These are phyloP conservation scores for Candida fluviatilis DNA, from an alignment of 805 yeast species.

Conservation along the genomic window DNA sequence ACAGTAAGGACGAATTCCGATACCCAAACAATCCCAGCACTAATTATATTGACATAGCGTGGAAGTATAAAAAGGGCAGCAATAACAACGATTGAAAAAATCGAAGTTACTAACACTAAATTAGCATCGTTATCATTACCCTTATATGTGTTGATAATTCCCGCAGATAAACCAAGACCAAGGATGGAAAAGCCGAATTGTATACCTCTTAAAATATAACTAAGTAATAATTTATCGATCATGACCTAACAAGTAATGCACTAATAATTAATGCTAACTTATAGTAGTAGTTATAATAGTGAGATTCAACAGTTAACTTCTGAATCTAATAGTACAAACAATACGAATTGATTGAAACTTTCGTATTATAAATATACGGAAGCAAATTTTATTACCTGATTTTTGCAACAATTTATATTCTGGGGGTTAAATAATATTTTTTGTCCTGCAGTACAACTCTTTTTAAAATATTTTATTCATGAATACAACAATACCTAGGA, in stretches of 20 bases:
- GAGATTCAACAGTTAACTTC: too few species aligned
- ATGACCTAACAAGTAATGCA: neutral
- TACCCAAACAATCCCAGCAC: constrained; percentile 10
- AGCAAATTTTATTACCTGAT: too few species aligned
- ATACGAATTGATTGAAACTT: too few species aligned
- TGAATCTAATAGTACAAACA: too few species aligned
- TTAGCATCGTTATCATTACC: constrained; percentile 9
- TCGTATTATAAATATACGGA: too few species aligned
- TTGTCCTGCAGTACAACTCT: too few species aligned
- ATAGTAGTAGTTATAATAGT: too few species aligned
- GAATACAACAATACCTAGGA: too few species aligned
- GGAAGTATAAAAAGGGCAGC: constrained; percentile 9
- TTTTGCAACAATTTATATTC: too few species aligned
- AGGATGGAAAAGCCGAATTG: constrained; percentile 15
- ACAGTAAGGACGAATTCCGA: constrained; percentile 14
- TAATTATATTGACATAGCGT: constrained; percentile 7
- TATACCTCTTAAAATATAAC: constrained; percentile 9
- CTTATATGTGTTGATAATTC: constrained; percentile 6
- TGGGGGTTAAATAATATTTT: too few species aligned
- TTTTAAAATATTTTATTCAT: too few species aligned
- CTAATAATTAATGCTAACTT: too few species aligned
- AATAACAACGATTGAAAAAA: constrained; percentile 10
- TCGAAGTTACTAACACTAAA: constrained; percentile 10
- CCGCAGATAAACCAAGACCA: constrained; percentile 15
- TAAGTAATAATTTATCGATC: neutral